Evolutionary conservation across 495 filamentous ascomycete species (phyloP).

Genomic region (Neurospora sp.): DNA sequence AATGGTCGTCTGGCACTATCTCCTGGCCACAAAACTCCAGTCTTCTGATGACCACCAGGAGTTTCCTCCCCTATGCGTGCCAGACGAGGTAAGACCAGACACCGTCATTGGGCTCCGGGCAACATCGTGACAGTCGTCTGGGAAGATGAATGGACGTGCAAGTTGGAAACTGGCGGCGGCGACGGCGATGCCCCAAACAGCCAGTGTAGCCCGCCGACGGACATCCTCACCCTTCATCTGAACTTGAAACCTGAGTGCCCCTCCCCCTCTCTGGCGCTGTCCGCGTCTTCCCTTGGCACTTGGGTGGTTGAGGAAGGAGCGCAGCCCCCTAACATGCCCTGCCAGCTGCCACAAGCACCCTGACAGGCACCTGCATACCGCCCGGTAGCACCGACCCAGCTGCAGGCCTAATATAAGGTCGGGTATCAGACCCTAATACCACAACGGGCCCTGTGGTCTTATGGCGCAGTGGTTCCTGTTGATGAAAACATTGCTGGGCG

Average conservation of each 20-base stretch:
- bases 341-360: neutral
- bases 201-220: neutral
- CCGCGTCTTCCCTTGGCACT: neutral
- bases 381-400: neutral
- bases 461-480: neutral
- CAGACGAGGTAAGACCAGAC: no score
- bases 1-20: neutral
- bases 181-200: neutral
- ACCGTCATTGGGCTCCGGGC: no score
- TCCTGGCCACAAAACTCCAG: neutral
- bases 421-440: neutral
- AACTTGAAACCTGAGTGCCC: neutral
- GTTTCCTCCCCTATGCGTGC: neutral
- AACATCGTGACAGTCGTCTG: no score
- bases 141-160: no score
- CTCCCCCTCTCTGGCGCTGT: neutral
- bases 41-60: neutral
- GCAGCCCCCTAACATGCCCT: neutral
- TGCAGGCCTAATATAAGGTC: neutral
- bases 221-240: neutral
- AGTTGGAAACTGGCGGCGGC: no score
- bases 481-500: neutral
- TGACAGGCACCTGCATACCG: neutral
- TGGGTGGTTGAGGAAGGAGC: neutral
- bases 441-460: neutral